Conservation (phyloP, 257 asterid species). For the Nicotiana obtusifolia region DNA sequence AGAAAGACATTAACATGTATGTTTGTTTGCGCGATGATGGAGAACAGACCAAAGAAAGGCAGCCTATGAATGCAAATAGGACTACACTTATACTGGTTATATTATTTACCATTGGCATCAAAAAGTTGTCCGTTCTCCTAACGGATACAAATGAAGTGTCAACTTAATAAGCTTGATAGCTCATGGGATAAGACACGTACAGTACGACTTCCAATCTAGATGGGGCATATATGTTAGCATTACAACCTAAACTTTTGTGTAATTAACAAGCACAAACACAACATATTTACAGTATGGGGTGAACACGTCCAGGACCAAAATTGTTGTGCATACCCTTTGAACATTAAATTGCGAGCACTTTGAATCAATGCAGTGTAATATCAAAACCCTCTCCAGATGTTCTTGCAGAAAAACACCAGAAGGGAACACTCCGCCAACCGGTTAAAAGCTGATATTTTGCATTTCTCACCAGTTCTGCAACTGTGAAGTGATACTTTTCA, state of each 20-base stretch:
- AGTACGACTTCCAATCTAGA: not conserved
- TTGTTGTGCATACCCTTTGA: not conserved
- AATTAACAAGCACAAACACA: not conserved
- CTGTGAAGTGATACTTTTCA: slow-evolving; percentile 82
- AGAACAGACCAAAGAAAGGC: not conserved
- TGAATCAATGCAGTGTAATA: not conserved
- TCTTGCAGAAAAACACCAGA: not conserved
- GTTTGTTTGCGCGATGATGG: not conserved
- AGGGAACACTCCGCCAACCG: not conserved
- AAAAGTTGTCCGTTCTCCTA: not conserved
- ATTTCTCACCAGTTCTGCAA: slow-evolving; percentile 73
- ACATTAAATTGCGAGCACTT: not conserved
- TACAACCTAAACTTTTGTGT: not conserved
- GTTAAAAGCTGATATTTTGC: slow-evolving; percentile 2
- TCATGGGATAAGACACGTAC: not conserved
- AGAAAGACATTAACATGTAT: not conserved
- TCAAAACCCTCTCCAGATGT: not conserved
- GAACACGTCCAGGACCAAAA: slow-evolving; percentile 13
- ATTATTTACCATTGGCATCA: not conserved
- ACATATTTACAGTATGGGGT: slow-evolving; percentile 3
- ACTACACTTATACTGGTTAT: not conserved
- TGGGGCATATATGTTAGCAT: not conserved
- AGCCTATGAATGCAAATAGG: not conserved
- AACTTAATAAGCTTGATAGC: not conserved
- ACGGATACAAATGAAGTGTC: not conserved